Conservation (phyloP, 2,329 filamentous ascomycete species). For the Fusarium miscanthi region DNA sequence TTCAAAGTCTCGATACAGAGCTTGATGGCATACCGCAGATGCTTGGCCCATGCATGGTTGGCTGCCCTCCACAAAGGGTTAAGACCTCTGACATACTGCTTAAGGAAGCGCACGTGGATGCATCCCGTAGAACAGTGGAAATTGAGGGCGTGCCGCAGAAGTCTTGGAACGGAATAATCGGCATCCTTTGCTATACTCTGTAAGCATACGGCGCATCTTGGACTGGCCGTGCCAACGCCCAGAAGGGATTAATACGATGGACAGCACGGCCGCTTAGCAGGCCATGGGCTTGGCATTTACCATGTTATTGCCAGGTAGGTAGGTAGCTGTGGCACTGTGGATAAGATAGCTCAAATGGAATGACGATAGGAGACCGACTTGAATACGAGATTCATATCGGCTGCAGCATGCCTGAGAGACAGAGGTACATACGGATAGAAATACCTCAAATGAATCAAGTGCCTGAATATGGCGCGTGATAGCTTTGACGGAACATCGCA, state of each 20-base stretch:
- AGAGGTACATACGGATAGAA: slow-evolving; percentile 5
- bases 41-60: slow-evolving; percentile 38
- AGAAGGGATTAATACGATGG: slow-evolving; percentile 37
- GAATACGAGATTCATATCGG: slow-evolving; percentile 33
- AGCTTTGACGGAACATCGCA: slow-evolving; percentile 18
- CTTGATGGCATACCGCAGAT: slow-evolving; percentile 33
- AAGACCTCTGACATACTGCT: slow-evolving; percentile 33
- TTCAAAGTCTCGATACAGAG: slow-evolving; percentile 23
- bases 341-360: slow-evolving; percentile 13
- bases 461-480: slow-evolving; percentile 8
- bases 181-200: slow-evolving; percentile 38
- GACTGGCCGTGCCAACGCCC: slow-evolving; percentile 31
- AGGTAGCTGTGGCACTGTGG: slow-evolving; percentile 5
- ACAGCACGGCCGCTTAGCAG: slow-evolving; percentile 31
- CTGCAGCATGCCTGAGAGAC: slow-evolving; percentile 6
- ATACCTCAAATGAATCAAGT: slow-evolving; percentile 3
- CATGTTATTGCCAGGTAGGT: slow-evolving; percentile 13
- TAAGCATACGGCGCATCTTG: slow-evolving; percentile 31
- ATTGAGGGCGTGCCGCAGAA: slow-evolving; percentile 44
- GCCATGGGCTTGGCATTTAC: slow-evolving; percentile 31
- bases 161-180: slow-evolving; percentile 47
- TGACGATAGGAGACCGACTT: slow-evolving; percentile 6
- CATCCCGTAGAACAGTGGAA: slow-evolving; percentile 39
- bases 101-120: slow-evolving; percentile 40
- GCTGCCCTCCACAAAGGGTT: slow-evolving; percentile 33